Evolutionary conservation across 768 basidiomycete genomes (phyloP), one percentile per base, ranked within the genome.

Genomic region (Rhodotorula graminis): DNA sequence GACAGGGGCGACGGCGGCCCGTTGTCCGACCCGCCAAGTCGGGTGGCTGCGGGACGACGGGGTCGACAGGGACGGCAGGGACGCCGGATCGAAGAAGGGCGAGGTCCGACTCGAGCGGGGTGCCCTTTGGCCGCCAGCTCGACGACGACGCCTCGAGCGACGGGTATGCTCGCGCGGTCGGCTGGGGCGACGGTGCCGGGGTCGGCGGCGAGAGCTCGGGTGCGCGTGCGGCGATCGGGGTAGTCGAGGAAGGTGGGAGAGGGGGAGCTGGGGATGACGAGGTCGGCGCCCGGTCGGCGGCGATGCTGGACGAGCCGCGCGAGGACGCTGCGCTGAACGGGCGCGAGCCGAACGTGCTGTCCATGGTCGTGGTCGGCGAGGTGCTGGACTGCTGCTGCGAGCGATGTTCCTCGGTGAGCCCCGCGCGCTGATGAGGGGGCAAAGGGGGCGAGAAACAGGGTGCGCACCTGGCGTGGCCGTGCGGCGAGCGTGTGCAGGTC

Each of bases 131-230:
- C 10, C 29, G 61, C 61, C 61, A 61, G 18, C 25, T 16, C 3
- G 59, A 46, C 37, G n/a, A 29, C 11, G 53, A 15, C n/a, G 16
- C 56, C 46, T 27, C 0, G 19, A 27, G n/a, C 19, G 44, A 6
- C 5, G 25, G 29, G 9, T 37, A 1, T 9, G 16, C 37, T n/a
- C n/a, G 27, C 3, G 49, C 55, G 40, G 21, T 49, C 19, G 69
- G 70, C 44, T 64, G 65, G 0, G 70, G 70, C 9, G 70, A 67
- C 18, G 65, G 70, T 9, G 65, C 61, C 0, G 70, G 70, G 3
- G 65, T 67, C 2, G 70, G 70, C 0, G 70, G 70, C 1, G 65
- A 67, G 49, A 67, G 60, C 49, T 46, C 70, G n/a, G 65, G 61
- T 16, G 64, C 50, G 31, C 56, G 56, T 23, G 50, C 25, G 50